Conservation (phyloP, 1,284 basidiomycete species). For the Pisolithus thermaeus region DNA sequence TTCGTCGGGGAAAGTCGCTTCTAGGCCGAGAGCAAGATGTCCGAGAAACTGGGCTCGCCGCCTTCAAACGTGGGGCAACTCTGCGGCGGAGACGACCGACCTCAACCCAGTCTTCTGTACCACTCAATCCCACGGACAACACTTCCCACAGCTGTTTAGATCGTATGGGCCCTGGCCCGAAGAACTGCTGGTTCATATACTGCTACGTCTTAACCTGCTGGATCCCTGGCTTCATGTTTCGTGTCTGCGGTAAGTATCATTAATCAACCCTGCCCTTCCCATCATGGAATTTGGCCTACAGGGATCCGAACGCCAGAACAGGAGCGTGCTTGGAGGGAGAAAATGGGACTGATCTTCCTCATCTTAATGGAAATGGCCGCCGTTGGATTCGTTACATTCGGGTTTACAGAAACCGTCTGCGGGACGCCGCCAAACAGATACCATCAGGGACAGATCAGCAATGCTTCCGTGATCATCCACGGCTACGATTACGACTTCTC, state of each 20-base stretch:
- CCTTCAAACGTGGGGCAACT: slow-evolving; percentile 81
- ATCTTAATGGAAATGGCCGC: slow-evolving; percentile 81
- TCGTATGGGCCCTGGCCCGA: slow-evolving; percentile 78
- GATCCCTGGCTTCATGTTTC: slow-evolving; percentile 71
- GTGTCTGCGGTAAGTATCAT: slow-evolving; percentile 52
- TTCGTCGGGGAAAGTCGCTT: slow-evolving; percentile 83
- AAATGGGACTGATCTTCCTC: slow-evolving; percentile 89
- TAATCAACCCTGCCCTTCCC: neutral
- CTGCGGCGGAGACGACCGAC: slow-evolving; percentile 64
- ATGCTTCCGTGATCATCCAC: slow-evolving; percentile 85
- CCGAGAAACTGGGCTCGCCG: slow-evolving; percentile 79
- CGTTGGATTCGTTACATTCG: slow-evolving; percentile 98
- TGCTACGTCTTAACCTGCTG: slow-evolving; percentile 85
- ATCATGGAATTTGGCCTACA: slow-evolving; percentile 24
- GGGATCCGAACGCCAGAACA: slow-evolving; percentile 91
- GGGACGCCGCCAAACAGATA: slow-evolving; percentile 79
- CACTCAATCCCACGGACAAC: slow-evolving; percentile 33
- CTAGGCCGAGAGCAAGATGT: slow-evolving; percentile 83
- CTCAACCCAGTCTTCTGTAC: slow-evolving; percentile 33
- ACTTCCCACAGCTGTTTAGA: slow-evolving; percentile 57
- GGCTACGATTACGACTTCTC: slow-evolving; percentile 92
- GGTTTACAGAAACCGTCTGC: slow-evolving; percentile 96
- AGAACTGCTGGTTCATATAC: slow-evolving; percentile 95
- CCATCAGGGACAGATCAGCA: slow-evolving; percentile 73
- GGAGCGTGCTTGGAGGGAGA: slow-evolving; percentile 96